A percentile compares a stretch with the other conserved stretches of the same genome.
These are phyloP conservation scores for Candida coleopterorum DNA, from an alignment of 805 yeast genomes.

Conservation along the genomic window DNA sequence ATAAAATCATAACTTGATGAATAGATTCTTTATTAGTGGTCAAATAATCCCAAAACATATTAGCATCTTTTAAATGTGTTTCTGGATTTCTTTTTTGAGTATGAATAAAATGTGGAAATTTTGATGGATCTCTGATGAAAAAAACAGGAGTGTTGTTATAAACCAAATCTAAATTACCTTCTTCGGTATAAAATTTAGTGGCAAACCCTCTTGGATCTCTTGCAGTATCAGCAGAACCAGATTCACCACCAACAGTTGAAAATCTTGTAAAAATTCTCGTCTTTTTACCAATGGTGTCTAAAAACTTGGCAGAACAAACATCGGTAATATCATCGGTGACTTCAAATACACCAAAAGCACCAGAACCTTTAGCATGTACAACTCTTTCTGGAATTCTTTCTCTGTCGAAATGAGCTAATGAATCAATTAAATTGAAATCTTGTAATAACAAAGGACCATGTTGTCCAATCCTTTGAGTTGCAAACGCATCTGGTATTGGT, in stretches of 20 bases:
- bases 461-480: conserved; percentile 69
- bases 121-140: conserved; percentile 78
- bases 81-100: conserved; percentile 85
- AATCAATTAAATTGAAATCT: conserved; percentile 75
- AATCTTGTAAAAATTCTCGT: conserved; percentile 71
- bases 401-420: conserved; percentile 82
- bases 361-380: conserved; percentile 91
- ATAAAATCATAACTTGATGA: conserved; percentile 70
- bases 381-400: conserved; percentile 91
- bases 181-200: conserved; percentile 74
- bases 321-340: conserved; percentile 83
- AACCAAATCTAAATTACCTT: conserved; percentile 81
- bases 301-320: conserved; percentile 63
- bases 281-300: conserved; percentile 72
- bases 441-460: conserved; percentile 79
- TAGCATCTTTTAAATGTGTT: conserved; percentile 73
- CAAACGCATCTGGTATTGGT: conserved; percentile 73
- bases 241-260: conserved; percentile 85
- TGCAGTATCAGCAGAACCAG: conserved; percentile 76
- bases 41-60: conserved; percentile 83
- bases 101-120: conserved; percentile 85
- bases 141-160: conserved; percentile 84
- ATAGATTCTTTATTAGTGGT: conserved; percentile 67
- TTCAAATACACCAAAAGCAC: conserved; percentile 84
- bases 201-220: conserved; percentile 89